Base-by-base conservation (phyloP, 2,329 filamentous ascomycete genomes). In the Penicillium sp. region DNA sequence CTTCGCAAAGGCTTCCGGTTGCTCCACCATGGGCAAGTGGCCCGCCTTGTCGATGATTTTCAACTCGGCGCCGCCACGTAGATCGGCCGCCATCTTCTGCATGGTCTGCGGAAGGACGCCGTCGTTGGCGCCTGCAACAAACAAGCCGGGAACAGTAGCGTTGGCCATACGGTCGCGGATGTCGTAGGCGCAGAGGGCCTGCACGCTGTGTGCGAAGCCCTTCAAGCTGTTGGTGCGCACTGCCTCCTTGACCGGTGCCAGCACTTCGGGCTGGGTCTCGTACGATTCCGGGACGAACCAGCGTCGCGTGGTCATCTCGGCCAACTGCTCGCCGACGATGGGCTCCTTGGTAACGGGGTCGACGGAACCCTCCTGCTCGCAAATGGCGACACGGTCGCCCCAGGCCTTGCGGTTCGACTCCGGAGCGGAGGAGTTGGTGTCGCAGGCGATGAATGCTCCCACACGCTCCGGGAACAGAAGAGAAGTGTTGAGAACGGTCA, bases 11-110 rank as follows among this genome's bases (percentile, higher is more conserved):
- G 79, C 83, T 50, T 77, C 72, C 0, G 88, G 85, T 58, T 83
- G 81, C 72, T 95, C 90, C 43, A 85, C 85, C 89, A 95, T 95
- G 0, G 90, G 90, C 63, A 95, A 71, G 74, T 95, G 90, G 0
- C 90, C 90, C 0, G 89, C 84, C 8, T 79, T 75, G 0, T 88
- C 81, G 9, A 95, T 81, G 51, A 88, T 70, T 66, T 80, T 83
- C 58, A 91, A 79, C 52, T 82, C 78, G 0, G 79, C 80, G 0
- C 80, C 82, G 0, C 70, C 67, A 9, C 86, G 85, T 38, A 90
- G 68, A 16, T 74, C 67, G 0, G 71, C 77, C 48, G 79, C 83
- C 79, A 92, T 90, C 13, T 84, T 84, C 48, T 86, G 84, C 89
- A 95, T 95, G 4, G 86, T 87, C 74, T 85, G 85, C 0, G 89